Percentiles rank a stretch among this genome's conserved stretches.
phyloP scores from a whole-genome alignment of 1,284 basidiomycete species.

The Lignosus rhinocerotis region DNA sequence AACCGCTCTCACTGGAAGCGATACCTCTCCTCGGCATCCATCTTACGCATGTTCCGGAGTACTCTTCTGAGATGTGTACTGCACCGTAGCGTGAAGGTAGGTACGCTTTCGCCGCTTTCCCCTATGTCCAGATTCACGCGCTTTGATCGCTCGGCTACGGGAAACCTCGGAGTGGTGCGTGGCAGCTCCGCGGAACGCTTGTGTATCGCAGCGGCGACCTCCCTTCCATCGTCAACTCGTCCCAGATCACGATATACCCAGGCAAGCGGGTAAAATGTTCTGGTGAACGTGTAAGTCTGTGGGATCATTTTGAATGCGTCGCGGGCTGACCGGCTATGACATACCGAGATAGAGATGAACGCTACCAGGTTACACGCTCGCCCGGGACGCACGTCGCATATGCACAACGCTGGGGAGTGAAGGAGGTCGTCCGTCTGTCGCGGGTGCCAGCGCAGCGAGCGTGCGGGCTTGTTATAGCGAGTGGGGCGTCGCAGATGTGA shows the following conservation, averaged over 20 bases:
- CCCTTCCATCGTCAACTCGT: background rate
- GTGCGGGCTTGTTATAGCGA: background rate
- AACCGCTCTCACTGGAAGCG: no score
- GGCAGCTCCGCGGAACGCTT: constrained; percentile 1
- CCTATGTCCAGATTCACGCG: background rate
- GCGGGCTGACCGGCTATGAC: background rate
- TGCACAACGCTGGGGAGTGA: background rate
- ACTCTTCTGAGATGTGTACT: no score
- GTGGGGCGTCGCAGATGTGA: constrained; percentile 4
- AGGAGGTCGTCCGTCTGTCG: background rate
- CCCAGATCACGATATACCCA: background rate
- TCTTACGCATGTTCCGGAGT: no score
- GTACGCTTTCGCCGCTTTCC: no score
- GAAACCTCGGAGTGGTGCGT: background rate
- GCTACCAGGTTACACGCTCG: background rate
- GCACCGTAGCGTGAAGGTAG: no score
- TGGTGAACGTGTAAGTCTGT: background rate
- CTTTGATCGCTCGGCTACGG: background rate
- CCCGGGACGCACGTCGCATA: background rate
- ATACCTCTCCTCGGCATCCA: no score
- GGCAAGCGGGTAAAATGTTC: background rate
- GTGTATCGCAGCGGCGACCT: background rate
- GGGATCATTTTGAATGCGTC: background rate
- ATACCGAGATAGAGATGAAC: background rate
- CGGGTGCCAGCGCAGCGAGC: constrained; percentile 1